phyloP scores from a whole-genome alignment of 371 early-diverging fungal species.

The Conidiobolus incongruus region DNA sequence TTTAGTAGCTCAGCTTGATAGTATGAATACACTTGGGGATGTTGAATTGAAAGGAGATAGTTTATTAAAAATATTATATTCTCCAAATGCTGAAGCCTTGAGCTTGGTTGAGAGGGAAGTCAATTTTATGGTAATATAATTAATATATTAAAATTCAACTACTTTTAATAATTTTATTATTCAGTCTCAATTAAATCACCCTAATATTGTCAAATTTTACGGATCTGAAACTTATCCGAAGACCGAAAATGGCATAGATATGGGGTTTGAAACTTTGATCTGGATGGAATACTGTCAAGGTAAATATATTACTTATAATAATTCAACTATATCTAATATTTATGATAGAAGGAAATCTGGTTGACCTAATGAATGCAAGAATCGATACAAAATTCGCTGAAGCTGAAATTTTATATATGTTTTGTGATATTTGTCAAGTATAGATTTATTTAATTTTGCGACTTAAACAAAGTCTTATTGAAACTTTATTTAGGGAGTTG shows the following conservation, averaged over 20 bases:
- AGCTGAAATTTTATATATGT: slow-evolving; percentile 61
- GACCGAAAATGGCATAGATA: slow-evolving; percentile 13
- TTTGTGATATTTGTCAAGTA: slow-evolving; percentile 57
- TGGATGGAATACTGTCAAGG: slow-evolving; percentile 81
- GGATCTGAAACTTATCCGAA: slow-evolving; percentile 39
- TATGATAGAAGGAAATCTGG: slow-evolving; percentile 43
- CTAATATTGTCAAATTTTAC: slow-evolving; percentile 56
- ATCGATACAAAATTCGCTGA: slow-evolving; percentile 48
- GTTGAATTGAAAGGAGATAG: background rate
- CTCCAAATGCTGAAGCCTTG: background rate
- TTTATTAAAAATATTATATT: slow-evolving; percentile 1
- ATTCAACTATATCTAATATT: slow-evolving; percentile 1
- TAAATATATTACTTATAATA: slow-evolving; percentile 8
- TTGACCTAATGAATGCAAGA: slow-evolving; percentile 68
- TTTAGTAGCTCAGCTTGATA: background rate
- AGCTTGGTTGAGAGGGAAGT: background rate
- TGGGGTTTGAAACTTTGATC: slow-evolving; percentile 55
- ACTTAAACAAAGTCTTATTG: background rate
- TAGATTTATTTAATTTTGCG: background rate
- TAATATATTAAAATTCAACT: background rate
- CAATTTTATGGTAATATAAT: slow-evolving; percentile 1
- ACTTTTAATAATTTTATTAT: background rate
- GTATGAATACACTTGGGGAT: background rate
- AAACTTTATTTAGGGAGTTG: slow-evolving; percentile 33
- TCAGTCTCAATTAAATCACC: slow-evolving; percentile 28